Evolutionary conservation across 768 basidiomycete species (phyloP).

Genomic region (Lentinula boryana): DNA sequence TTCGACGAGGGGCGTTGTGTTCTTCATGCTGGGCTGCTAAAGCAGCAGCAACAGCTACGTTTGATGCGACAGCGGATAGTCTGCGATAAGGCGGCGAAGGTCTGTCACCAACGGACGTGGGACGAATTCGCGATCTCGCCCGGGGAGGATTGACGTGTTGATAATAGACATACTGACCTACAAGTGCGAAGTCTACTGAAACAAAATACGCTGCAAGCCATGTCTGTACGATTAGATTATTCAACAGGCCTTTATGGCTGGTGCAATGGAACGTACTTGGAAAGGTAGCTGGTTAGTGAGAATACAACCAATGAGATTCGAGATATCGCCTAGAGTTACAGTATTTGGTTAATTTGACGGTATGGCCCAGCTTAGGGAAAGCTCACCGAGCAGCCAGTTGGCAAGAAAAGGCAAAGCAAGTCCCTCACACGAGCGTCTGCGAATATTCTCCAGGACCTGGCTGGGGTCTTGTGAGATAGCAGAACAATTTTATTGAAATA

Average conservation of each 20-base stretch:
- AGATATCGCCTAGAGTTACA: conserved; percentile 68
- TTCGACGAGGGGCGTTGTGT: conserved; percentile 24
- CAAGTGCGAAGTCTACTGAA: conserved; percentile 68
- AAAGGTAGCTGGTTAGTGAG: conserved; percentile 93
- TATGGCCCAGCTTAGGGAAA: neutral
- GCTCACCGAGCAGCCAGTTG: conserved; percentile 87
- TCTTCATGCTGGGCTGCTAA: conserved; percentile 61
- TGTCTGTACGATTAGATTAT: conserved; percentile 41
- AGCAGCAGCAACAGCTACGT: conserved; percentile 67
- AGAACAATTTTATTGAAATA: neutral
- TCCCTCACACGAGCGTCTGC: conserved; percentile 76
- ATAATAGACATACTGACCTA: conserved; percentile 83
- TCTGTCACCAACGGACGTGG: conserved; percentile 42
- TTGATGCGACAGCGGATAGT: conserved; percentile 62
- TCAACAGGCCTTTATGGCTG: conserved; percentile 3
- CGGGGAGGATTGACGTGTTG: conserved; percentile 30
- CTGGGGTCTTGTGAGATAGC: conserved; percentile 30
- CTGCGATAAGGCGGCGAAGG: conserved; percentile 60
- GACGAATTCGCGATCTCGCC: conserved; percentile 38
- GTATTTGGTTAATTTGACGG: neutral
- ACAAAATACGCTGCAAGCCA: conserved; percentile 92
- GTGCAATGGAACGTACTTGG: conserved; percentile 61
- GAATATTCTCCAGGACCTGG: conserved; percentile 78
- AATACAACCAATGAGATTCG: conserved; percentile 88
- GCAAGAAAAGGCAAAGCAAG: conserved; percentile 89